Conservation (phyloP, 768 basidiomycete genomes). For the Mycena epipterygia region DNA sequence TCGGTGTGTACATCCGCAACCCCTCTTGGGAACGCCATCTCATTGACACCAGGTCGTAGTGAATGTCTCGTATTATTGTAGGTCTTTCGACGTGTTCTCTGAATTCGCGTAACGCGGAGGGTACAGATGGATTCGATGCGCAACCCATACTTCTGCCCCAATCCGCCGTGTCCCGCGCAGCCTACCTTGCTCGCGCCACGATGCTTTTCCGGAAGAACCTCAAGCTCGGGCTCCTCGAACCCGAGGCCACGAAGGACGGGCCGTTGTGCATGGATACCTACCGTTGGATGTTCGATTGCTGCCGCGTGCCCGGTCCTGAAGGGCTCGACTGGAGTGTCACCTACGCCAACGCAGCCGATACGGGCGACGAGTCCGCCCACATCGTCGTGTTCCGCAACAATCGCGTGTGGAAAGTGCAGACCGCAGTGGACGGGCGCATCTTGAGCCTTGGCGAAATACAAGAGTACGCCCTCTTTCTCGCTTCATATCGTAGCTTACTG, state of each 20-base stretch:
- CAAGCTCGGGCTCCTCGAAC: slow-evolving; percentile 73
- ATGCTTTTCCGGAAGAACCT: slow-evolving; percentile 82
- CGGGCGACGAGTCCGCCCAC: slow-evolving; percentile 74
- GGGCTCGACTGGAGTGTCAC: slow-evolving; percentile 85
- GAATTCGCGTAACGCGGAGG: neutral
- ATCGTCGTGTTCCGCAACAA: slow-evolving; percentile 90
- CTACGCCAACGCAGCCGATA: slow-evolving; percentile 69
- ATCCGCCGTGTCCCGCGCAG: slow-evolving; percentile 75
- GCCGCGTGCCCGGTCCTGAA: slow-evolving; percentile 79
- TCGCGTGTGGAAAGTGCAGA: slow-evolving; percentile 85
- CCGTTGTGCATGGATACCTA: slow-evolving; percentile 91
- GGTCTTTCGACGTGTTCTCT: slow-evolving; percentile 32
- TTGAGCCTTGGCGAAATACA: slow-evolving; percentile 77
- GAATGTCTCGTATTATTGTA: slow-evolving; percentile 96
- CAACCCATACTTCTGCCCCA: slow-evolving; percentile 74
- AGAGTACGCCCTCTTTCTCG: slow-evolving; percentile 54
- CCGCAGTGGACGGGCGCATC: slow-evolving; percentile 66
- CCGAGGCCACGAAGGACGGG: slow-evolving; percentile 77
- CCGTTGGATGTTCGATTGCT: slow-evolving; percentile 95
- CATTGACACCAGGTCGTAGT: slow-evolving; percentile 70
- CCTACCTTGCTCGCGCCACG: slow-evolving; percentile 75
- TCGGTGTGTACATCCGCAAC: slow-evolving; percentile 62
- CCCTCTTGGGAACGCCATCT: neutral
- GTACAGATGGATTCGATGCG: slow-evolving; percentile 80
- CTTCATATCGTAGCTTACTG: neutral